Conservation (phyloP, 495 filamentous ascomycete species). For the Penicillium alfredii region DNA sequence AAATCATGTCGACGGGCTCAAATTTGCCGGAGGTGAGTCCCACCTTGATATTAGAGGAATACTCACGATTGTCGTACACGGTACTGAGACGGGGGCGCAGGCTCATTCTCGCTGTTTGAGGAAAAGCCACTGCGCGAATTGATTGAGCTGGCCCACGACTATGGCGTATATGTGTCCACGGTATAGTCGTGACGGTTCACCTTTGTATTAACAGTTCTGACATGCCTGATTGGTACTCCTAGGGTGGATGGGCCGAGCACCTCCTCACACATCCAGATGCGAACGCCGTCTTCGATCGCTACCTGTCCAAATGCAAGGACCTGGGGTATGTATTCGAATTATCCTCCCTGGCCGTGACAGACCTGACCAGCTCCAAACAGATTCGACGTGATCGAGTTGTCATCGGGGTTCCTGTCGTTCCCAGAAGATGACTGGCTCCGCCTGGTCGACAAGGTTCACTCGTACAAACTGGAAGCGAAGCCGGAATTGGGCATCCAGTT, state of each 20-base stretch:
- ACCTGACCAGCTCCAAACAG: constrained; percentile 11
- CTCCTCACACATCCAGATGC: constrained; percentile 45
- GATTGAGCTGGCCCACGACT: constrained; percentile 47
- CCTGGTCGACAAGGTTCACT: constrained; percentile 48
- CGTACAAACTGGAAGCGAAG: constrained; percentile 48
- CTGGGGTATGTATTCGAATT: constrained; percentile 39
- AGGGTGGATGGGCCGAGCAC: constrained; percentile 53
- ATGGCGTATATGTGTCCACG: constrained; percentile 51
- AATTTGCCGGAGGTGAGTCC: constrained; percentile 48
- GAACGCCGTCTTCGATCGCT: constrained; percentile 42
- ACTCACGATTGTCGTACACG: too few species aligned
- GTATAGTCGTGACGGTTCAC: constrained; percentile 14
- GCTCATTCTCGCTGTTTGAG: constrained; percentile 49
- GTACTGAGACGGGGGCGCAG: constrained; percentile 14
- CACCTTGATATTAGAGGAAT: not conserved
- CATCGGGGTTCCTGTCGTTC: constrained; percentile 49
- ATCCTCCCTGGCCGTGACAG: too few species aligned
- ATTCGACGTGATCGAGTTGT: constrained; percentile 53
- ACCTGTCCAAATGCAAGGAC: constrained; percentile 46
- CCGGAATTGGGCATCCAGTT: constrained; percentile 57
- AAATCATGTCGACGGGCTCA: constrained; percentile 50
- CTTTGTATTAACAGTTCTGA: not conserved
- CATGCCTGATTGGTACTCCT: not conserved
- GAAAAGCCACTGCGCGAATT: constrained; percentile 44
- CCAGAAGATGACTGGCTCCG: constrained; percentile 53